Conservation (phyloP, 257 asterid genomes). For the Penstemon eatonii region DNA sequence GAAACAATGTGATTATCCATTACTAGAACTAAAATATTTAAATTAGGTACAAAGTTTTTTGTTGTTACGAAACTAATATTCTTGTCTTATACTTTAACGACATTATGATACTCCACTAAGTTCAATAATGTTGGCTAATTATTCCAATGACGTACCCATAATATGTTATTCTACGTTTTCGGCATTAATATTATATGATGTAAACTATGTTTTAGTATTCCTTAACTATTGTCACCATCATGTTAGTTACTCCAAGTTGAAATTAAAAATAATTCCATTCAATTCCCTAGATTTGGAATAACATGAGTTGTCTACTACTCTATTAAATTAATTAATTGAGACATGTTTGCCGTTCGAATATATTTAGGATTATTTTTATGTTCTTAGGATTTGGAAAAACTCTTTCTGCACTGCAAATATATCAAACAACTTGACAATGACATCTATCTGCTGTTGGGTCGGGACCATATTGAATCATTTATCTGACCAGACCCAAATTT, state of each 20-base stretch:
- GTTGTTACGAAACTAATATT: constrained; percentile 39
- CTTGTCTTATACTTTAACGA: constrained; percentile 35
- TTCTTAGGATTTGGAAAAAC: no score
- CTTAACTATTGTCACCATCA: constrained; percentile 24
- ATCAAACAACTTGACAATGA: no score
- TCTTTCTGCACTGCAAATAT: no score
- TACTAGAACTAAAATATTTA: constrained; percentile 6
- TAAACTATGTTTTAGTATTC: constrained; percentile 9
- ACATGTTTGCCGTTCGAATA: no score
- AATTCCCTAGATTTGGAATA: background rate
- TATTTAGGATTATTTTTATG: no score
- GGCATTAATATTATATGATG: background rate
- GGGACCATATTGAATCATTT: no score
- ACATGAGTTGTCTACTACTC: background rate
- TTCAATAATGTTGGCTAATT: constrained; percentile 41
- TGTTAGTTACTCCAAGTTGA: constrained; percentile 15
- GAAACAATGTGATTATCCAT: constrained; percentile 33
- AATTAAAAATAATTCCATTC: background rate
- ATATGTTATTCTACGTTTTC: background rate
- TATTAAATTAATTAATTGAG: no score
- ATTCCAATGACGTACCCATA: constrained; percentile 26
- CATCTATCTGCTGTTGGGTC: no score
- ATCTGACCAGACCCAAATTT: no score
- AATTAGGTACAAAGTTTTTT: constrained; percentile 18
- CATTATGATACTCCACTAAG: constrained; percentile 34